Evolutionary conservation across 371 early-diverging fungal species (phyloP).

Genomic region (Apophysomyces sp.): DNA sequence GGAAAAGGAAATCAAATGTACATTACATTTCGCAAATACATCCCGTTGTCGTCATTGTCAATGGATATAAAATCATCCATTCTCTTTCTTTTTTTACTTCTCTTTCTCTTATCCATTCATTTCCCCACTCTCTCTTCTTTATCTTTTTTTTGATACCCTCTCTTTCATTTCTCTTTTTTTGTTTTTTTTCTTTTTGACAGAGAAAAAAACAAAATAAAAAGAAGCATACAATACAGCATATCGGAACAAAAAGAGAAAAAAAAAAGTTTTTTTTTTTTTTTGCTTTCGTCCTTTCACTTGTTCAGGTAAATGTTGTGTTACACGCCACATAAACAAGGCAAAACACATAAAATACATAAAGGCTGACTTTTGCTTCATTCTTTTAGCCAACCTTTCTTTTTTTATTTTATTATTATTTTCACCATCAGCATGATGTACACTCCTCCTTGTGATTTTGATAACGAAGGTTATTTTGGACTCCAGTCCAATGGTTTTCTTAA

Average conservation of each 20-base stretch:
- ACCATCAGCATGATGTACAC: neutral
- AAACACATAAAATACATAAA: neutral
- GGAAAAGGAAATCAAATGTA: neutral
- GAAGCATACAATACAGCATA: too few relatives aligned
- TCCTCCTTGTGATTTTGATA: neutral
- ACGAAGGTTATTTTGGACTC: neutral
- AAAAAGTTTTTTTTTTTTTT: neutral
- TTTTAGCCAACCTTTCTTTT: neutral
- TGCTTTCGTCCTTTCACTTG: neutral
- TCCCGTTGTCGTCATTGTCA: neutral
- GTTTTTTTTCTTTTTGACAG: neutral
- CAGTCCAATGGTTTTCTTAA: neutral
- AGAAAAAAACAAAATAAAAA: neutral
- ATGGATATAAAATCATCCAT: neutral
- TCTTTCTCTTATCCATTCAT: neutral
- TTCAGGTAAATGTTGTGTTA: slow-evolving; percentile 2
- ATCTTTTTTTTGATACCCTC: neutral
- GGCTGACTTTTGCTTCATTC: neutral
- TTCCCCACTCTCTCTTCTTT: neutral
- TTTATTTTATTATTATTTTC: neutral
- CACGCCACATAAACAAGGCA: neutral
- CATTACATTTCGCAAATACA: too few relatives aligned
- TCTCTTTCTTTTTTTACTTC: neutral
- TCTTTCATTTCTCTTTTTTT: neutral
- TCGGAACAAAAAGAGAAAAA: neutral